These are phyloP conservation scores for Diospyros lotus DNA, from an alignment of 148 eudicot species.

Conservation along the genomic window DNA sequence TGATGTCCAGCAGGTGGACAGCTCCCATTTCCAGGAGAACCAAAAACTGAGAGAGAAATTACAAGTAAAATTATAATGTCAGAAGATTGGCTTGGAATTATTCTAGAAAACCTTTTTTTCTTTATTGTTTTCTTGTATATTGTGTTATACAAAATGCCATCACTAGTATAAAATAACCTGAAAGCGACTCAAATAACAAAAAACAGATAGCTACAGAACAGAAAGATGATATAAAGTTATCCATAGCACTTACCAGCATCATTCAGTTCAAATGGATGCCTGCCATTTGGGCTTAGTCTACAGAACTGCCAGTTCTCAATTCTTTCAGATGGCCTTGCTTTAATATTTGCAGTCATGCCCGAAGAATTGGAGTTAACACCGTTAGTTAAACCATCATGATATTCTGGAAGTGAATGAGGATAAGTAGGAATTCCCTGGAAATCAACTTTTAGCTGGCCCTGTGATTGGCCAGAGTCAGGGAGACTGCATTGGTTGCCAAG, in stretches of 20 bases:
- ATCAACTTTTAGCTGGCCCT: slow-evolving; percentile 33
- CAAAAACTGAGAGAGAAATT: slow-evolving; percentile 39
- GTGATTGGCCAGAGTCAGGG: slow-evolving; percentile 34
- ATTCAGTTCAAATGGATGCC: slow-evolving; percentile 41
- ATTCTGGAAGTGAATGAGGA: slow-evolving; percentile 63
- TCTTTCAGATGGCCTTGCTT: slow-evolving; percentile 33
- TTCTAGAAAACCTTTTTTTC: neutral
- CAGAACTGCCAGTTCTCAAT: slow-evolving; percentile 40
- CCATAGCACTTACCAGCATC: slow-evolving; percentile 34
- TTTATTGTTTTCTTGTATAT: neutral
- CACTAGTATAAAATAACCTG: neutral
- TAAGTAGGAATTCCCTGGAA: slow-evolving; percentile 29
- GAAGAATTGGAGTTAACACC: slow-evolving; percentile 34
- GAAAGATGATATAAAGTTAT: neutral
- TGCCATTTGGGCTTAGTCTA: slow-evolving; percentile 34
- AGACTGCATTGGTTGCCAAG: slow-evolving; percentile 38
- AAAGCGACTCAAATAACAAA: neutral
- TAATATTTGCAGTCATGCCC: slow-evolving; percentile 28
- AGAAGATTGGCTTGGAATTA: neutral
- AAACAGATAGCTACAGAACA: neutral
- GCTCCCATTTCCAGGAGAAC: slow-evolving; percentile 50
- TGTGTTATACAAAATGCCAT: neutral
- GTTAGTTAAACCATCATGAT: slow-evolving; percentile 50
- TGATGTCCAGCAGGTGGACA: slow-evolving; percentile 43
- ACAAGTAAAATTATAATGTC: slow-evolving; percentile 11